Percentiles rank a stretch among this genome's conserved stretches.
Conservation (phyloP, 1,284 basidiomycete species). For the Coniophora puteana region DNA sequence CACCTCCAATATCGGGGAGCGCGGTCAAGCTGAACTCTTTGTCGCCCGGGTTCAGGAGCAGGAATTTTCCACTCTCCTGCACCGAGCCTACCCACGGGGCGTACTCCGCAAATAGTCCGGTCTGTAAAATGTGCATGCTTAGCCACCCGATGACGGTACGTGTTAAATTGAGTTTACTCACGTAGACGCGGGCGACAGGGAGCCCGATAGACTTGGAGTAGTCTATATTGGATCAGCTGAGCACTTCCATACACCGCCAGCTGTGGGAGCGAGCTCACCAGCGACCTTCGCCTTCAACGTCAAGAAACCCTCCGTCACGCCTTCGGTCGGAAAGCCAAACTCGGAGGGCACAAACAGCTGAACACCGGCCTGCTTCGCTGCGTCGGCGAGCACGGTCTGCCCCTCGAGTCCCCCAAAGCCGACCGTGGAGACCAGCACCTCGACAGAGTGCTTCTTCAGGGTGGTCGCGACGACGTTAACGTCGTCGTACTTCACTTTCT, state of each 20-base stretch:
- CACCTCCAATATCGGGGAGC: conserved; percentile 28
- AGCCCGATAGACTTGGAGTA: conserved; percentile 29
- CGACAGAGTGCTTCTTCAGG: conserved; percentile 29
- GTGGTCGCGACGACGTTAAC: conserved; percentile 22
- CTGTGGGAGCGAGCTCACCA: conserved; percentile 11
- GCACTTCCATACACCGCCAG: background rate
- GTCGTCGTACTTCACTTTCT: conserved; percentile 29
- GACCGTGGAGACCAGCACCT: conserved; percentile 33
- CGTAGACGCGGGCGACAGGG: conserved; percentile 30
- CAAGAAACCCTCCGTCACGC: conserved; percentile 19
- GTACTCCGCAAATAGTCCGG: conserved; percentile 23
- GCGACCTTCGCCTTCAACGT: conserved; percentile 21
- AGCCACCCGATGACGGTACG: background rate
- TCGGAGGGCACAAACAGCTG: conserved; percentile 38
- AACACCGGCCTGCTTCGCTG: conserved; percentile 34
- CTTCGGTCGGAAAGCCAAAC: conserved; percentile 29
- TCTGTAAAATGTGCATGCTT: conserved; percentile 15
- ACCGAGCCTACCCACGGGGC: conserved; percentile 18
- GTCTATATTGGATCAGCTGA: conserved; percentile 13
- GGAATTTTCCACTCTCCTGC: conserved; percentile 25
- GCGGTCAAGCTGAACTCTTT: conserved; percentile 27
- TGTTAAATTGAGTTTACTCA: conserved; percentile 15
- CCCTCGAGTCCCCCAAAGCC: conserved; percentile 19
- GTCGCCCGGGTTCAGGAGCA: conserved; percentile 30
- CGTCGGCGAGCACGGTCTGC: conserved; percentile 31